Base-by-base conservation (phyloP, 2,329 filamentous ascomycete genomes). In the Phialophora tarda region DNA sequence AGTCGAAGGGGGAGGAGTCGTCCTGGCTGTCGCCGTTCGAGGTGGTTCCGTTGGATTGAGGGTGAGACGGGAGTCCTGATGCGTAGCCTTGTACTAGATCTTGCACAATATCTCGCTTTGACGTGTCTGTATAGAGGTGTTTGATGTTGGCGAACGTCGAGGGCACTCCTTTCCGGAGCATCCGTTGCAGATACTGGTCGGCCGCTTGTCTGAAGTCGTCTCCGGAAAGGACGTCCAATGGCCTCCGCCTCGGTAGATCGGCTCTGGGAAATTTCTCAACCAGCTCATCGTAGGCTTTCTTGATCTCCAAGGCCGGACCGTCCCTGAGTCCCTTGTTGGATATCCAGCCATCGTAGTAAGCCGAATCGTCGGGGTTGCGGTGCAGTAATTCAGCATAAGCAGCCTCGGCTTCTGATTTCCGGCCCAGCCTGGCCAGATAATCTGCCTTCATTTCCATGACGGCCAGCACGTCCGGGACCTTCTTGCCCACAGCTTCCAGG, bases 141-240 rank as follows among this genome's bases (percentile, higher is more conserved):
- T 99, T 99, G 67, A 99, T 85, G 78, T 98, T 99, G 41, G 93
- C 93, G 79, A 99, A 99, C 3, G 94, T 93, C 2, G 95, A 99
- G 1, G 95, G 94, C 3, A 98, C 91, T 11, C 94, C 95, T 79
- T 94, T 96, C 78, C 91, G 88, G 64, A 99, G 84, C 90, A 96
- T 96, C 32, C 89, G 84, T 59, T 89, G 85, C 67, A 99, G 78
- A 77, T 99, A 99, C 24, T 82, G 80, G 76, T 93, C 89, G 7
- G 91, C 93, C 26, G 91, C 89, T 72, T 88, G 80, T 75, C 86
- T 86, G 81, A 99, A 99, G 4, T 89, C 88, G 51, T 96, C 89
- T 4, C 92, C 92, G 71, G 89, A 84, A 58, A 98, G 80, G 77
- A 98, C 97, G 75, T 98, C 92, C 57, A 99, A 82, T 0, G 95